Base-by-base conservation (phyloP, 2,329 filamentous ascomycete genomes). In the Cryoendolithus antarcticus region DNA sequence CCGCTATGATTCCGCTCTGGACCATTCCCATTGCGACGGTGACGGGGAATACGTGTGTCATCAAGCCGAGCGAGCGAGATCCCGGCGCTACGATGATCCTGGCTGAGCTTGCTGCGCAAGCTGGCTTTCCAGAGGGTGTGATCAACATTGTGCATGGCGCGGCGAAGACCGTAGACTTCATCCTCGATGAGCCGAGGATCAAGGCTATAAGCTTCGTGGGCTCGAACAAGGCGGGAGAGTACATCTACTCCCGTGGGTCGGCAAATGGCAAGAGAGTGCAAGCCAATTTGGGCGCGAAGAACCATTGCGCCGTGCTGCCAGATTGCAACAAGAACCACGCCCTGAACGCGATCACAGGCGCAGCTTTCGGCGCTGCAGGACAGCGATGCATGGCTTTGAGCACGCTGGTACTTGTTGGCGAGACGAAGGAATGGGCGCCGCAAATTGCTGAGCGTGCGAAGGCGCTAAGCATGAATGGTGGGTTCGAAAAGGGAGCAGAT, bases 1-100 rank as follows among this genome's bases (percentile, higher is more conserved):
- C 84, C 32, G 84, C 84, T 52, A 93, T 93, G 84, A 91, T 93
- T 60, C 85, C 84, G 3, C 71, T 93, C n/a, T 93, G 84, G 84
- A 86, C 75, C 44, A 86, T 93, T 45, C 85, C 84, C 30, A 82
- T 91, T 51, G 84, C 84, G 34, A 84, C 83, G 32, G 75, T 88
- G 21, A 86, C 82, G 11, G 84, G 84, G 38, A 93, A 93, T 68
- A 88, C 82, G 9, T 69, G 86, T 42, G 75, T 93, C 50, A 69
- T 93, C 51, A 93, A 93, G 72, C 84, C 84, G 7, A 89, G 84
- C 1, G 84, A 93, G 67, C 77, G 84, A 42, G 84, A 89, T 54
- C 84, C 84, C 6, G 84, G 84, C 44, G 83, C 83, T 7, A 77
- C 80, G 54, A 86, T 91, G 80, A 89, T 91, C 55, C 70, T 91